Percentiles rank a stretch among this genome's conserved stretches.
phyloP scores from a whole-genome alignment of 441 rosid species.

The Croton laevigatus region DNA sequence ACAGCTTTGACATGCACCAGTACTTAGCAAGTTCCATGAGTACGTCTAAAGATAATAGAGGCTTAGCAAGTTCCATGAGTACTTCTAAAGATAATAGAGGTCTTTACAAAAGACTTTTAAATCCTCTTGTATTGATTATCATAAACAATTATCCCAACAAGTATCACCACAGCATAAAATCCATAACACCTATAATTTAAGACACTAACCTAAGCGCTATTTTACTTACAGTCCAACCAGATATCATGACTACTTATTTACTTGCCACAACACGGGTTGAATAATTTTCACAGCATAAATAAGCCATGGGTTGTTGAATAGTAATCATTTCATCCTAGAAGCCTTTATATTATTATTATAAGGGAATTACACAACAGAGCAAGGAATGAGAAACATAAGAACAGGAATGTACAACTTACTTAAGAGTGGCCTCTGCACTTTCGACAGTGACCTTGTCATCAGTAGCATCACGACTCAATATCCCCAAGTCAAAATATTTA shows the following conservation, averaged over 20 bases:
- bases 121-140: not conserved
- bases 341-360: not conserved
- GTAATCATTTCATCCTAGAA: not conserved
- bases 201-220: not conserved
- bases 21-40: not conserved
- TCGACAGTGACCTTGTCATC: slow-evolving; percentile 77
- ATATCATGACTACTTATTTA: not conserved
- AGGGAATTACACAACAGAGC: not conserved
- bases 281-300: not conserved
- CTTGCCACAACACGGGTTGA: not conserved
- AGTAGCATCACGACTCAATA: slow-evolving; percentile 83
- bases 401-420: slow-evolving; percentile 41
- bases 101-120: not conserved
- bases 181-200: not conserved
- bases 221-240: not conserved
- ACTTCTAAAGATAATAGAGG: not conserved
- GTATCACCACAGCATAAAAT: not conserved
- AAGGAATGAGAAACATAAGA: not conserved
- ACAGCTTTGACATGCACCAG: not conserved
- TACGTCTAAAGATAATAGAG: not conserved
- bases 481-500: slow-evolving; percentile 85
- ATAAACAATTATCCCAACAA: no score
- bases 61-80: not conserved
- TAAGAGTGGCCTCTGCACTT: slow-evolving; percentile 84
- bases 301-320: not conserved